phyloP scores from a whole-genome alignment of 768 basidiomycete genomes.

The Auricularia sp. region DNA sequence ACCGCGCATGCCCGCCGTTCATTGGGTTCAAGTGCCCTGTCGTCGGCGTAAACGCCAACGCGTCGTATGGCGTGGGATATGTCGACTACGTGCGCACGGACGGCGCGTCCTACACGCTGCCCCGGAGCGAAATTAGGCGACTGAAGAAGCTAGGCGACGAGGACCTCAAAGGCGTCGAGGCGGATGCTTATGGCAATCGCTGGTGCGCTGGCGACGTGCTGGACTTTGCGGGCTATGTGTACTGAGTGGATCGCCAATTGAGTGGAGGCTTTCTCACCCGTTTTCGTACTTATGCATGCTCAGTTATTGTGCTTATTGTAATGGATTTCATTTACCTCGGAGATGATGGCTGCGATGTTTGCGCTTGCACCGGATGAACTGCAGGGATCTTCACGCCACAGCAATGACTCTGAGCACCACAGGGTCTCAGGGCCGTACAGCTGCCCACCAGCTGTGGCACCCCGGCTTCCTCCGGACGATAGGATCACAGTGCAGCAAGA shows the following conservation, averaged over 20 bases:
- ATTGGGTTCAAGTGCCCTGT: conserved; percentile 62
- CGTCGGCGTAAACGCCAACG: conserved; percentile 46
- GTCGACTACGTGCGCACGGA: conserved; percentile 32
- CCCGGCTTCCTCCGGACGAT: too few relatives aligned
- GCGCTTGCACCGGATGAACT: too few relatives aligned
- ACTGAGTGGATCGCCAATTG: not conserved
- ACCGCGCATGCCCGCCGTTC: conserved; percentile 69
- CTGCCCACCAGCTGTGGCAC: too few relatives aligned
- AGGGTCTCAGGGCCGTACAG: too few relatives aligned
- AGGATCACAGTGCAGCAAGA: too few relatives aligned
- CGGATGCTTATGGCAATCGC: not conserved
- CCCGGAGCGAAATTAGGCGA: not conserved
- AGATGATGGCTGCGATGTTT: too few relatives aligned
- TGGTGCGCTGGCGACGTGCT: conserved; percentile 1
- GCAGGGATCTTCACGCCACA: too few relatives aligned
- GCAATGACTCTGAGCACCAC: too few relatives aligned
- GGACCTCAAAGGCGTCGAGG: not conserved
- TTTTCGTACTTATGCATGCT: too few relatives aligned
- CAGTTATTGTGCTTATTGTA: too few relatives aligned
- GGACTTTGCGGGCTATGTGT: not conserved
- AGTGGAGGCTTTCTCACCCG: too few relatives aligned
- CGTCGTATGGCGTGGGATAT: conserved; percentile 70
- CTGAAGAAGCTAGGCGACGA: not conserved
- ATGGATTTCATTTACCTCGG: too few relatives aligned
- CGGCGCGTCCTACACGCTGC: not conserved